Evolutionary conservation across 306 rosid species (phyloP), one percentile per base, ranked within the genome.

Genomic region (Fragaria nilgerrensis): DNA sequence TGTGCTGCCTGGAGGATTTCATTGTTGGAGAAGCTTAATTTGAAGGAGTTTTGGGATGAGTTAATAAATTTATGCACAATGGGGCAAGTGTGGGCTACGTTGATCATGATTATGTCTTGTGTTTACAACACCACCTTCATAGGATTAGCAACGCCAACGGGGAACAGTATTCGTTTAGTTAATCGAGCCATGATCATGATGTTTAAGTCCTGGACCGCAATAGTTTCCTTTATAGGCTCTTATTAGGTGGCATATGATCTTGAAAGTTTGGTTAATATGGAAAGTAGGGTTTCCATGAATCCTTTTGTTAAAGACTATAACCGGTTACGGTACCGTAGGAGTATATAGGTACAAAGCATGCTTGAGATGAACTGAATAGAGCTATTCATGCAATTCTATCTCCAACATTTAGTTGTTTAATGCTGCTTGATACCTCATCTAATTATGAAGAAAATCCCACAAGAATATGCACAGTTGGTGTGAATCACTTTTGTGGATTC

Each of bases 401-500:
- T 62, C 34, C 71, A 45, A 52, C 34, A 59, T 62, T 13, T 16
- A 53, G 61, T 82, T 76, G 81, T 68, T 77, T 72, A 64, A 37
- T n/a, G 19, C 39, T 73, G 23, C 70, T 27, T 48, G 75, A 74
- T 45, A 81, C 73, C 43, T 64, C 44, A 67, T 73, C 79, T 64
- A 73, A 84, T 72, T 14, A 73, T 22, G 72, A 65, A 71, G 79
- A 77, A 77, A 78, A 84, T 83, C 88, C 12, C 73, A 70, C 37
- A 25, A 68, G 73, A 90, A 86, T 82, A 65, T 73, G 84, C 76
- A 83, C 86, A 87, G 89, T 90, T 84, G 85, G 86, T 86, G 73
- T 78, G 93, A 82, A 85, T 88, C 89, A 79, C 90, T 85, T 89
- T 89, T 80, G 44, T 62, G 55, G 87, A 86, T 78, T 80, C 85